These are phyloP conservation scores for Aspergillus fumigatus DNA, from an alignment of 2,329 filamentous ascomycete species.

Conservation along the genomic window DNA sequence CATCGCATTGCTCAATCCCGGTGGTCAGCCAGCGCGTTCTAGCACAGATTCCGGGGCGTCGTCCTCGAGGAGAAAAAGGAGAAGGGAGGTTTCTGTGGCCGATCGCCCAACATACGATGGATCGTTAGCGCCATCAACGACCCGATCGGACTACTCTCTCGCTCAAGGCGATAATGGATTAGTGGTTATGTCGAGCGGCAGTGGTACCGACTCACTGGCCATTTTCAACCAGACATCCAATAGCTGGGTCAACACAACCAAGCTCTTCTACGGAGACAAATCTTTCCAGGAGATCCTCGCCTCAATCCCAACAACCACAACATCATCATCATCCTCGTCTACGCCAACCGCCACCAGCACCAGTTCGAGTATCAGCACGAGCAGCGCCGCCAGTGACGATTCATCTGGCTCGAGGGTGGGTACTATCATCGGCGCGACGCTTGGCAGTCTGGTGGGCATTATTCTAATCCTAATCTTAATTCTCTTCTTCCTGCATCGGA, in stretches of 20 bases:
- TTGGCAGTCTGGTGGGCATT: slow-evolving; percentile 75
- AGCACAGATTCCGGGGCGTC: slow-evolving; percentile 46
- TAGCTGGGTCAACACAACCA: slow-evolving; percentile 68
- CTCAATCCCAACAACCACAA: slow-evolving; percentile 22
- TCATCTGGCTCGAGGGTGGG: slow-evolving; percentile 30
- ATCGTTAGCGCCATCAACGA: slow-evolving; percentile 62
- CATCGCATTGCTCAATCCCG: slow-evolving; percentile 60
- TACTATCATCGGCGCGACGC: slow-evolving; percentile 72
- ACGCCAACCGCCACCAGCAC: slow-evolving; percentile 26
- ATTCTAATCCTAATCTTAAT: slow-evolving; percentile 65
- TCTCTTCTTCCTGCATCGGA: slow-evolving; percentile 63
- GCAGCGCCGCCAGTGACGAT: slow-evolving; percentile 30
- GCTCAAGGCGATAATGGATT: slow-evolving; percentile 62
- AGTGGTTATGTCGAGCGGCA: slow-evolving; percentile 76
- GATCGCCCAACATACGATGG: slow-evolving; percentile 77
- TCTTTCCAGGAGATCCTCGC: slow-evolving; percentile 35
- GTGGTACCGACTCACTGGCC: slow-evolving; percentile 60
- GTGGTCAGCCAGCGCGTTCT: slow-evolving; percentile 49
- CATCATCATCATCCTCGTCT: slow-evolving; percentile 16
- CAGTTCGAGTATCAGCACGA: slow-evolving; percentile 26
- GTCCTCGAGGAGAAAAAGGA: slow-evolving; percentile 33
- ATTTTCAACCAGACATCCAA: slow-evolving; percentile 76
- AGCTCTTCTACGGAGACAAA: slow-evolving; percentile 52
- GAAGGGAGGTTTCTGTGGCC: slow-evolving; percentile 53
- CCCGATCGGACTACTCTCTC: slow-evolving; percentile 65